Evolutionary conservation across 257 asterid species (phyloP).

Genomic region (Primulina eburnea): DNA sequence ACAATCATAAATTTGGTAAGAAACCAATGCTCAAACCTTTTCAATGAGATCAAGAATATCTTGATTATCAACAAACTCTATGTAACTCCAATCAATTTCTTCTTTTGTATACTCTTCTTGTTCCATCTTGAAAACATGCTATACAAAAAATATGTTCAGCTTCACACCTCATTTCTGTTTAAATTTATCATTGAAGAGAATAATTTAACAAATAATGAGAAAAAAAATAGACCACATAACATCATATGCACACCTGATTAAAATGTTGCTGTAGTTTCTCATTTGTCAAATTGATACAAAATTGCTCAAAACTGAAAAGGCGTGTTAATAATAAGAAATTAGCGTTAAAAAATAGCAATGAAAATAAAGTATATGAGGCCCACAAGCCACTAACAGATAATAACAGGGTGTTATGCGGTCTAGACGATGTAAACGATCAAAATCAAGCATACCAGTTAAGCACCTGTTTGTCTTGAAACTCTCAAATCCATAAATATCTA

Average conservation of each 20-base stretch:
- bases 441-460: constrained; percentile 95
- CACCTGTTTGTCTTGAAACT: constrained; percentile 99
- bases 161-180: constrained; percentile 6
- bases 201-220: constrained; percentile 9
- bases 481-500: constrained; percentile 95
- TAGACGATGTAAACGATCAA: constrained; percentile 49
- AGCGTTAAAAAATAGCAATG: background rate
- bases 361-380: constrained; percentile 15
- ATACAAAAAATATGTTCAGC: constrained; percentile 26
- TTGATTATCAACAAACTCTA: constrained; percentile 82
- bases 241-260: constrained; percentile 67
- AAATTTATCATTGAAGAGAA: background rate
- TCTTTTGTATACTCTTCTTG: constrained; percentile 91
- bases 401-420: constrained; percentile 33
- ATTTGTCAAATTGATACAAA: constrained; percentile 88
- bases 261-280: constrained; percentile 96
- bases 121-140: constrained; percentile 97
- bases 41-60: constrained; percentile 93
- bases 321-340: constrained; percentile 18
- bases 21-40: constrained; percentile 45
- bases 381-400: constrained; percentile 6
- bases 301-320: constrained; percentile 88
- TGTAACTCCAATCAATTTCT: constrained; percentile 93
- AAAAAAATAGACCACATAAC: constrained; percentile 1
- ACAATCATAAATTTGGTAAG: constrained; percentile 3